A percentile compares a stretch with the other conserved stretches of the same genome.
Evolutionary conservation across 305 asterid genomes (phyloP).

Genomic region (Euphrasia arctica): DNA sequence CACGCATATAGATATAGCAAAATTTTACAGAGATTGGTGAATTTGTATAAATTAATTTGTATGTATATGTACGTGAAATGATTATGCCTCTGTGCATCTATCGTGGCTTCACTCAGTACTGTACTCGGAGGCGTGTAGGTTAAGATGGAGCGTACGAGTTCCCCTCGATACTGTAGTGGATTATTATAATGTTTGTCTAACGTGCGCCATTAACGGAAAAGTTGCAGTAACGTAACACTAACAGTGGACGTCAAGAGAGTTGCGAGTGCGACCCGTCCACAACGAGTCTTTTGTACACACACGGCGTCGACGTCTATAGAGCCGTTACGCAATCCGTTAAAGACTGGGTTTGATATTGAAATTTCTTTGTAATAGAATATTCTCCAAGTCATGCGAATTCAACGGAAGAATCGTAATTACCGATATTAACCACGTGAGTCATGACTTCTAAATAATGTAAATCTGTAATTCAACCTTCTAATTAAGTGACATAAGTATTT

Average conservation of each 20-base stretch:
- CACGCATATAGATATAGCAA: too few species aligned
- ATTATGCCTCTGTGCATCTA: constrained; percentile 25
- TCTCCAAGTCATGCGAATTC: too few species aligned
- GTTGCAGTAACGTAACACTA: constrained; percentile 24
- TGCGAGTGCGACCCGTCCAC: constrained; percentile 3
- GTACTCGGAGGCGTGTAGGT: constrained; percentile 31
- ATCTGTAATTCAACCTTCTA: too few species aligned
- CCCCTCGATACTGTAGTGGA: background rate
- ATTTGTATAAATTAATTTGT: background rate
- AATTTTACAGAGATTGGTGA: constrained; percentile 26
- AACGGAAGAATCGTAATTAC: too few species aligned
- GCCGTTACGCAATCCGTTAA: too few species aligned
- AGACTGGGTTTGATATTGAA: too few species aligned
- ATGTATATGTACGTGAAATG: constrained; percentile 12
- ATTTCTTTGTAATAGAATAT: too few species aligned
- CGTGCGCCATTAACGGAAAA: constrained; percentile 50
- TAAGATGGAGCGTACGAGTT: constrained; percentile 24
- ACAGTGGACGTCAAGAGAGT: constrained; percentile 40
- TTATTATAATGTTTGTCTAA: constrained; percentile 25
- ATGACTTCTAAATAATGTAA: too few species aligned
- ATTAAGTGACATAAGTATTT: too few species aligned
- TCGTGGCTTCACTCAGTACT: constrained; percentile 44
- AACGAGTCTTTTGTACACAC: too few species aligned
- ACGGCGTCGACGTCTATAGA: too few species aligned
- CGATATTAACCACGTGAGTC: too few species aligned